Evolutionary conservation across 1,284 basidiomycete genomes (phyloP), one percentile per base, ranked within the genome.

Genomic region (Retiboletus flavoniger): DNA sequence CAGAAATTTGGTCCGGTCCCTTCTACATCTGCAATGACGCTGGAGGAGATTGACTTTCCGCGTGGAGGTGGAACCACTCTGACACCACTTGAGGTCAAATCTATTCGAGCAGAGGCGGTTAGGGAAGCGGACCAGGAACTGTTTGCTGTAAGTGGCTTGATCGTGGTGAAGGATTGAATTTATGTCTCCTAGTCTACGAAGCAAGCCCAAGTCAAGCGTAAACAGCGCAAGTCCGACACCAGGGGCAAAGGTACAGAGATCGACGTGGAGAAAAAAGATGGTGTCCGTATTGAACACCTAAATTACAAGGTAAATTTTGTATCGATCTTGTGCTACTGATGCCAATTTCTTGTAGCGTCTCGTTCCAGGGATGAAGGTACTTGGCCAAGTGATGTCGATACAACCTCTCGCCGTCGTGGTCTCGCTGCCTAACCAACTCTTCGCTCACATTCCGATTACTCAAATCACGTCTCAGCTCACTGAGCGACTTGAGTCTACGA

Each of bases 391-490:
- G 47, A 81, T 93, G 61, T 86, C 90, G 14, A 82, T 99, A 45
- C 85, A 94, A 59, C 93, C 96, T 4, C 84, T 99, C 24, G 92
- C 93, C 44, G 81, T 99, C 41, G 84, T 99, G 54, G 78, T 99
- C 24, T 98, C 95, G 7, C 79, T 99, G 21, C 96, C 97, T 21
- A 93, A 95, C 69, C 96, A 99, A 75, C 84, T 99, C 40, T 83
- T 95, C 60, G 97, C 85, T 4, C 95, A 99, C 72, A 81, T 99
- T 26, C 96, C 97, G 10, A 95, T 99, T 63, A 98, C 95, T 32
- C 87, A 95, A 71, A 84, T 99, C 57, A 94, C 95, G n/a, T 74
- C 82, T 14, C 85, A 91, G 61, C 82, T 96, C 57, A 98, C 95
- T 3, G 64, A 77, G 24, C 77, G 82, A 16, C 78, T 93, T 28